Base-by-base conservation (phyloP, 345 rosid genomes). In the Clausena lansium region DNA sequence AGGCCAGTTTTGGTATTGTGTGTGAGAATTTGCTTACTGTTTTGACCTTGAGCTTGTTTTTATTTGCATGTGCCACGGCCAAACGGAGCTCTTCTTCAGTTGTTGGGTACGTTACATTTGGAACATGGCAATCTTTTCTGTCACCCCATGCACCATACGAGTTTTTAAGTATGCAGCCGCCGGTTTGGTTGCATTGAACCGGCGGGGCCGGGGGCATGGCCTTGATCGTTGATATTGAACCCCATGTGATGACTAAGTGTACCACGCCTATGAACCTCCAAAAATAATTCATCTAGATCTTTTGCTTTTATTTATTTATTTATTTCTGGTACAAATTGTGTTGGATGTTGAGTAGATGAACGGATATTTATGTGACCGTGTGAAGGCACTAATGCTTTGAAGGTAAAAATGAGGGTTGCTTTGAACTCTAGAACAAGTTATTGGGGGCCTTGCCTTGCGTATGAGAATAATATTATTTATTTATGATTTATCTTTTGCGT, bases 81-180 rank as follows among this genome's bases (percentile, higher is more conserved):
- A 62, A 50, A 3, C 82, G 85, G 22, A 93, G 88, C 81, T 90
- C 97, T 50, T 92, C 90, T 73, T 95, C 96, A 3, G 94, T 90
- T 20, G 85, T 79, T 3, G 98, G 96, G 77, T 91, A 91, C 1
- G 86, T 72, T 28, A 91, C 83, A 9, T 75, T 84, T 6, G 81
- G 76, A 20, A 85, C 91, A 17, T n/a, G 78, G 61, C 98, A 95
- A 52, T 69, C 90, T 72, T 70, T 82, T 33, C 97, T 83, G 79
- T 95, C 99, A 5, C 89, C 86, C 99, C 97, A 95, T 17, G 47
- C 70, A 10, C 97, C 99, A 62, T 93, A 95, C 8, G 97, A 83
- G 83, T 89, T 95, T 75, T 66, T 74, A 78, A 95, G 82, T 60
- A 77, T 85, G 87, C 99, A 95, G 5, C 50, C 50, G 24, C 87